Conservation (phyloP, 805 yeast species). For the Ogataea trehalophila region DNA sequence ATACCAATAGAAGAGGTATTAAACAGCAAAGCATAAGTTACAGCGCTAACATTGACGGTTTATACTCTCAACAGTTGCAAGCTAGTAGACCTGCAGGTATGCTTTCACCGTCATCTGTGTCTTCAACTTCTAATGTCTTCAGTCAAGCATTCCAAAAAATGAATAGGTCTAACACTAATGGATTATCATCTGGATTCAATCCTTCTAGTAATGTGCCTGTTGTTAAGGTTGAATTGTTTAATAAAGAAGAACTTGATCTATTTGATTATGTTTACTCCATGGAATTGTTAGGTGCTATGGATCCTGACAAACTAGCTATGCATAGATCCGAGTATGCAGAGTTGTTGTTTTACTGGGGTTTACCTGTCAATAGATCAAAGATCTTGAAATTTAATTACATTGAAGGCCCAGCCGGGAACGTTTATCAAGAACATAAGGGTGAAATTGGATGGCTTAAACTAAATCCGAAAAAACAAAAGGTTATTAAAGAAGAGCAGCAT, state of each 20-base stretch:
- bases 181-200: too few species aligned
- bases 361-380: constrained; percentile 74
- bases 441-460: constrained; percentile 24
- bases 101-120: constrained; percentile 2
- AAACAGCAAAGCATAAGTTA: constrained; percentile 12
- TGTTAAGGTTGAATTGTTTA: constrained; percentile 44
- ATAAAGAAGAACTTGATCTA: constrained; percentile 39
- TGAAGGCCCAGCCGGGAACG: constrained; percentile 4
- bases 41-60: neutral
- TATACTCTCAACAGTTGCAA: neutral
- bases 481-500: constrained; percentile 6
- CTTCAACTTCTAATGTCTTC: constrained; percentile 22
- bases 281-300: constrained; percentile 37
- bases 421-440: constrained; percentile 22
- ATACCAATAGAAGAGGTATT: constrained; percentile 26
- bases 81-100: neutral
- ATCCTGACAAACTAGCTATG: constrained; percentile 31
- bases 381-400: constrained; percentile 62
- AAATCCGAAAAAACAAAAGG: constrained; percentile 10
- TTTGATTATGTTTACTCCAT: constrained; percentile 38
- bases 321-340: constrained; percentile 72
- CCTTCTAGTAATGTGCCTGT: constrained; percentile 11
- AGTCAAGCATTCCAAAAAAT: constrained; percentile 22
- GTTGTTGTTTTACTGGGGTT: constrained; percentile 76
- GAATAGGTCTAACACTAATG: neutral